These are phyloP conservation scores for Pseudocercospora musae DNA, from an alignment of 2,329 filamentous ascomycete species.

Conservation along the genomic window DNA sequence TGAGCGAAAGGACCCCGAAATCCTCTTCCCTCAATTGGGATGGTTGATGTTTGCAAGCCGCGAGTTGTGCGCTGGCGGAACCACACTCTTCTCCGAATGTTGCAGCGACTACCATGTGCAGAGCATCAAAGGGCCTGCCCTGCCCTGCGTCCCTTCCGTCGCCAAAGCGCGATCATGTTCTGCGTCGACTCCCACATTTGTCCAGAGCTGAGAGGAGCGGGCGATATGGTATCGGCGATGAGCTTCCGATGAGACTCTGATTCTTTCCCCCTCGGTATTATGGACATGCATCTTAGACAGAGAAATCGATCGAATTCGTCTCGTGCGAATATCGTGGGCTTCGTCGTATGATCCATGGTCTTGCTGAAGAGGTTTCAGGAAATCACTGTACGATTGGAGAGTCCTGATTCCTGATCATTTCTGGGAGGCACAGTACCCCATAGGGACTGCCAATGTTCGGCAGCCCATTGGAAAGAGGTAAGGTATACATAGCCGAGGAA, in stretches of 20 bases:
- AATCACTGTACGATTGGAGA: conserved; percentile 49
- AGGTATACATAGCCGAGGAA: conserved; percentile 46
- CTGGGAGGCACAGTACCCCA: conserved; percentile 16
- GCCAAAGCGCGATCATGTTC: conserved; percentile 35
- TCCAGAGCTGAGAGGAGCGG: conserved; percentile 31
- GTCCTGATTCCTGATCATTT: conserved; percentile 19
- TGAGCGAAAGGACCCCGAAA: too few species aligned
- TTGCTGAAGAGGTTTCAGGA: conserved; percentile 44
- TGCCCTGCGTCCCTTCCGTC: conserved; percentile 30
- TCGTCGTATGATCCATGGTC: conserved; percentile 46
- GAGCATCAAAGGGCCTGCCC: conserved; percentile 35
- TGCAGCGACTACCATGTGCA: conserved; percentile 42
- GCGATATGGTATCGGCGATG: conserved; percentile 31
- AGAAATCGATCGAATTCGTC: conserved; percentile 46
- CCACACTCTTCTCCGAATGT: conserved; percentile 39
- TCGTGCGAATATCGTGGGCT: conserved; percentile 45
- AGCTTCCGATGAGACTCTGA: conserved; percentile 30
- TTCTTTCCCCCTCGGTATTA: conserved; percentile 25
- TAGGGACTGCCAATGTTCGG: conserved; percentile 30
- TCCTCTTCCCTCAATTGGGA: too few species aligned
- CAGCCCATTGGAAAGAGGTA: conserved; percentile 40
- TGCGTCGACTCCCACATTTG: conserved; percentile 27
- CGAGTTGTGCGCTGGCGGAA: conserved; percentile 18
- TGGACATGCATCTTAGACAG: conserved; percentile 27
- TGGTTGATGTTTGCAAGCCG: conserved; percentile 1